Percentiles rank a stretch among this genome's conserved stretches.
phyloP scores from a whole-genome alignment of 2,329 filamentous ascomycete species.

The Mycosphaerella sp. region DNA sequence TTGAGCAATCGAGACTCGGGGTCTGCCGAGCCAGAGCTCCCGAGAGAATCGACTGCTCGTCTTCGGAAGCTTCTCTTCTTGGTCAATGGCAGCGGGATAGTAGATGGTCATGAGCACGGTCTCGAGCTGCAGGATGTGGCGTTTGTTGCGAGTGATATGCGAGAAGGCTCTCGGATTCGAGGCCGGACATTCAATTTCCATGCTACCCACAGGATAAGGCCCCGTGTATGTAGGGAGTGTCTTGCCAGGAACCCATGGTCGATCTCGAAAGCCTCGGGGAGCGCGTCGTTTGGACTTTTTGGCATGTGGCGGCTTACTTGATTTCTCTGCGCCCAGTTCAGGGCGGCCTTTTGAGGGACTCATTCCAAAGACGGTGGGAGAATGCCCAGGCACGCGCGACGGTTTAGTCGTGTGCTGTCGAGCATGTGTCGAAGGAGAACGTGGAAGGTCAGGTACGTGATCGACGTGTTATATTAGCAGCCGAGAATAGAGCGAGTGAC shows the following conservation, averaged over 20 bases:
- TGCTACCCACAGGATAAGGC: constrained; percentile 47
- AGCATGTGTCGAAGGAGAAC: too few species aligned
- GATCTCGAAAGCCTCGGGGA: constrained; percentile 4
- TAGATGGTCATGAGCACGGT: constrained; percentile 61
- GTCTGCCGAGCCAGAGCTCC: constrained; percentile 55
- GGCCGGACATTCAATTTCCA: constrained; percentile 51
- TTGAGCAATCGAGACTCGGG: constrained; percentile 47
- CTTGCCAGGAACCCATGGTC: constrained; percentile 35
- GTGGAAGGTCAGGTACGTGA: too few species aligned
- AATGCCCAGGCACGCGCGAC: neutral
- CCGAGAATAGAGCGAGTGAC: neutral
- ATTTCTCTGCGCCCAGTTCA: constrained; percentile 17
- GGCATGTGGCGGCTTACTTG: constrained; percentile 35
- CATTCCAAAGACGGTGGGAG: constrained; percentile 1
- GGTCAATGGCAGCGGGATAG: constrained; percentile 49
- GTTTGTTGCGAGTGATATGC: constrained; percentile 44
- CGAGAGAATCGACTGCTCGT: constrained; percentile 41
- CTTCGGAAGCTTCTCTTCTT: constrained; percentile 29
- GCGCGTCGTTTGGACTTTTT: constrained; percentile 39
- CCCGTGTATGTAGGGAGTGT: constrained; percentile 47
- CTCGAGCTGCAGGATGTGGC: constrained; percentile 47
- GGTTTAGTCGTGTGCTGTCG: neutral
- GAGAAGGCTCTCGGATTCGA: constrained; percentile 44
- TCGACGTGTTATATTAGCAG: too few species aligned
- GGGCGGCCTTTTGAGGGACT: constrained; percentile 7